phyloP scores from a whole-genome alignment of 352 stramenopile species.

The Globisporangium paroecandrum region DNA sequence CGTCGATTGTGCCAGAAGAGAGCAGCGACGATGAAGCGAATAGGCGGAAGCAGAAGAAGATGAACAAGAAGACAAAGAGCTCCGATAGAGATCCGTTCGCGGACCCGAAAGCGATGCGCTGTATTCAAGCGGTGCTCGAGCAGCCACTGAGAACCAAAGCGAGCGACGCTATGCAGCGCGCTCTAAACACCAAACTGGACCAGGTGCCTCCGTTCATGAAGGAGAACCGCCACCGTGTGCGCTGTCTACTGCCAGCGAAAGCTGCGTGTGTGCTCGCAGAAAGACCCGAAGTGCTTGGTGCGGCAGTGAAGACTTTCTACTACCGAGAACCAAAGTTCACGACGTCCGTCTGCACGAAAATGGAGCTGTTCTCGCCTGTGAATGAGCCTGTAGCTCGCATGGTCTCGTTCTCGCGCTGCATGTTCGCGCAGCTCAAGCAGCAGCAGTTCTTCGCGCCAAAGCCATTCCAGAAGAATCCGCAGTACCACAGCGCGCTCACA shows the following conservation, averaged over 20 bases:
- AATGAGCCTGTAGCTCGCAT: constrained; percentile 20
- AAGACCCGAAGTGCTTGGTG: constrained; percentile 31
- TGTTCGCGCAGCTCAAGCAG: constrained; percentile 82
- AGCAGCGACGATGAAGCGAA: constrained; percentile 9
- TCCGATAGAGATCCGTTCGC: neutral
- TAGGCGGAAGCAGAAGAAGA: neutral
- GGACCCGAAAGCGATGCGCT: neutral
- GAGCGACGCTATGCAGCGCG: constrained; percentile 35
- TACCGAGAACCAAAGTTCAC: constrained; percentile 61
- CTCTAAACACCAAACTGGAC: constrained; percentile 35
- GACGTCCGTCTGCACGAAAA: constrained; percentile 43
- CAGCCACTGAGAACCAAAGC: constrained; percentile 18
- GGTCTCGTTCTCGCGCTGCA: constrained; percentile 73
- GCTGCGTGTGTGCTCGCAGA: constrained; percentile 31
- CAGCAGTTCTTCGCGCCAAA: constrained; percentile 70
- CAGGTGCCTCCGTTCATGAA: constrained; percentile 37
- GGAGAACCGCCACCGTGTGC: constrained; percentile 47
- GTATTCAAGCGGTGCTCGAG: constrained; percentile 12
- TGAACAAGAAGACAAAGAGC: neutral
- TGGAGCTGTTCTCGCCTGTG: constrained; percentile 45
- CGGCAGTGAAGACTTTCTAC: constrained; percentile 71
- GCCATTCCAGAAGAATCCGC: constrained; percentile 30
- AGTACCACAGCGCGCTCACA: constrained; percentile 23
- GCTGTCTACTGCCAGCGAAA: constrained; percentile 40
- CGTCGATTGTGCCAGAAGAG: constrained; percentile 24